Evolutionary conservation across 768 basidiomycete genomes (phyloP).

Genomic region (Gyrodon lividus): DNA sequence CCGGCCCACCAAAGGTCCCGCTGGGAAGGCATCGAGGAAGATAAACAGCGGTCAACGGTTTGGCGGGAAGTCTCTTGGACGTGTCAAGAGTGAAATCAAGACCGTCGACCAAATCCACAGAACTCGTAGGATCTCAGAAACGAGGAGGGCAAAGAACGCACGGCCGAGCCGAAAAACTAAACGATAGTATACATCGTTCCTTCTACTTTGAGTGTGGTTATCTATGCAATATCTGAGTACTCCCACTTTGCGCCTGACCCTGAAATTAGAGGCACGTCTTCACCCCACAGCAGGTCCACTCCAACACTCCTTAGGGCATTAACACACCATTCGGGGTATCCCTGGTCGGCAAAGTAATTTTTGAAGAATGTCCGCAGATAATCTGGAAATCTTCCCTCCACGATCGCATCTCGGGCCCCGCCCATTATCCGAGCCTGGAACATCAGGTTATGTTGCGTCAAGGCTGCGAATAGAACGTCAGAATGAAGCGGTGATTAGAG

Average conservation of each 20-base stretch:
- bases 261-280: slow-evolving; percentile 47
- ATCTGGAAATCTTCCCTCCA: slow-evolving; percentile 73
- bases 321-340: slow-evolving; percentile 87
- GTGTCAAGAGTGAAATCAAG: slow-evolving; percentile 82
- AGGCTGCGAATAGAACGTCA: slow-evolving; percentile 42
- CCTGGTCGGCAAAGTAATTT: slow-evolving; percentile 70
- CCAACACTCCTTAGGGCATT: slow-evolving; percentile 81
- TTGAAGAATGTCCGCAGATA: slow-evolving; percentile 77
- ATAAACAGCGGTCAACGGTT: slow-evolving; percentile 40
- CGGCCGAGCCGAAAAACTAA: slow-evolving; percentile 50
- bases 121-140: slow-evolving; percentile 61
- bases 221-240: slow-evolving; percentile 48
- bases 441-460: slow-evolving; percentile 80
- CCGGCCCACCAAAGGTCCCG: slow-evolving; percentile 18
- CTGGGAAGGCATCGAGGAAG: slow-evolving; percentile 35
- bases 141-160: slow-evolving; percentile 77
- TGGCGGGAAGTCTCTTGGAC: slow-evolving; percentile 58
- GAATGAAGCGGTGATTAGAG: slow-evolving; percentile 19
- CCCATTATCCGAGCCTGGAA: slow-evolving; percentile 91
- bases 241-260: slow-evolving; percentile 82
- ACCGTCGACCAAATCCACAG: slow-evolving; percentile 86
- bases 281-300: slow-evolving; percentile 71
- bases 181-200: slow-evolving; percentile 16
- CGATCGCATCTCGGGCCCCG: slow-evolving; percentile 76
- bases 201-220: slow-evolving; percentile 4